Base-by-base conservation (phyloP, 2,329 filamentous ascomycete species). In the Arthroderma uncinatum region DNA sequence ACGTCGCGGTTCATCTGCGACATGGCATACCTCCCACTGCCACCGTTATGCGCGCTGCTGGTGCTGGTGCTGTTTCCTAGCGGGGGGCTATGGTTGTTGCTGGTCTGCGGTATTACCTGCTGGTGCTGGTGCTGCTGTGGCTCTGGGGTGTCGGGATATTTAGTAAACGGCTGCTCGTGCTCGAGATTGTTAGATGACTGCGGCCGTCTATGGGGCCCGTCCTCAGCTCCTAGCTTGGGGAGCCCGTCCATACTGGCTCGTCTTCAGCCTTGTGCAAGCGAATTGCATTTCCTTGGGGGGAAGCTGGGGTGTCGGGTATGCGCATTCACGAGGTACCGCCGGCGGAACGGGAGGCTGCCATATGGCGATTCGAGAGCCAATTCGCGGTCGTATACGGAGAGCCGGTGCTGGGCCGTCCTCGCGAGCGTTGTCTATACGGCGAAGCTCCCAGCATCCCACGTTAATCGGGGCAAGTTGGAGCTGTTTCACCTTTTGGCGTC, bases 201-300 rank as follows among this genome's bases (percentile, higher is more conserved):
- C 28, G n/a, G 19, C 34, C 19, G 50, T 19, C 30, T 28, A 53
- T 34, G 50, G 34, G n/a, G n/a, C 30, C 21, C 44, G 21, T 48
- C 44, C 44, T 48, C 50, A 53, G 50, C 50, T 53, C 50, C 34
- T 34, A 28, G 16, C 28, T 36, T 53, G 28, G 50, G 14, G 19
- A 53, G 12, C 34, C 16, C 28, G 28, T 53, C 50, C 50, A 53
- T 53, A 53, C 44, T 53, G 50, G 30, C 28, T 37, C 30, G 50
- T 53, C 44, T 48, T 48, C 44, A 48, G 44, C 44, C 44, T 48
- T 48, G 44, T 48, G 44, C 44, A 48, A 48, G 44, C 44, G 44
- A 48, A 48, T 48, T 48, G 44, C 44, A 48, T 48, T 48, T 48
- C 44, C 44, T 30, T 48, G 25, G 21, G 44, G 44, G 5, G 44